Base-by-base conservation (phyloP, 805 yeast genomes). In the Lachancea fermentati region DNA sequence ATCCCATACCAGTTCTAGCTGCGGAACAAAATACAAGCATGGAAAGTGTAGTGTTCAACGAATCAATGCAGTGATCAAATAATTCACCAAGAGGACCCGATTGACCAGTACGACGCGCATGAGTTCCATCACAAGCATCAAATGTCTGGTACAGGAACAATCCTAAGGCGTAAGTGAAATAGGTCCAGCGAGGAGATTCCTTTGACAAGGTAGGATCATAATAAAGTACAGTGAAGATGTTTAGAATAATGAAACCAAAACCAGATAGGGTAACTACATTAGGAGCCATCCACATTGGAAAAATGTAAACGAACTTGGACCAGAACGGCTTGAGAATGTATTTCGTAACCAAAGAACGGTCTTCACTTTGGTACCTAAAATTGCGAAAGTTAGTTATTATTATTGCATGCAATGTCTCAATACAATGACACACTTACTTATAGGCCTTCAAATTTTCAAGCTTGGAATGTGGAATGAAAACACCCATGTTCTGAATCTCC, bases 121-220 rank as follows among this genome's bases (percentile, higher is more conserved):
- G 97, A 48, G 84, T 75, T 4, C 97, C 97, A 62, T 89, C 97
- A 62, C 96, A 85, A 0, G 96, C 96, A 62, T 89, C 97, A 60
- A 89, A 87, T 0, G 97, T 89, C 60, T 89, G 97, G 62, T 89
- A 89, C 73, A 88, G 67, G 57, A 89, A 88, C 49, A 89, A 65
- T 4, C 95, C 91, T 46, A 84, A 56, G 0, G 94, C 96, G 58
- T 85, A 85, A 33, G 80, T 66, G 49, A 75, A 73, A 58, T 83
- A 85, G 13, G 81, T 73, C 95, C 94, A 85, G 25, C 73, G 60
- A 5, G 97, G 96, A 9, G 75, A 69, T 2, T 67, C 69, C 28
- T 69, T 51, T 34, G 76, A 62, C 44, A 86, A 70, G 41, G 71
- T 65, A 3, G 95, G 95, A 58, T 88, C 93, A 49, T 70, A 80